Evolutionary conservation across 2,329 filamentous ascomycete genomes (phyloP).

Genomic region (Diaporthe vexans): DNA sequence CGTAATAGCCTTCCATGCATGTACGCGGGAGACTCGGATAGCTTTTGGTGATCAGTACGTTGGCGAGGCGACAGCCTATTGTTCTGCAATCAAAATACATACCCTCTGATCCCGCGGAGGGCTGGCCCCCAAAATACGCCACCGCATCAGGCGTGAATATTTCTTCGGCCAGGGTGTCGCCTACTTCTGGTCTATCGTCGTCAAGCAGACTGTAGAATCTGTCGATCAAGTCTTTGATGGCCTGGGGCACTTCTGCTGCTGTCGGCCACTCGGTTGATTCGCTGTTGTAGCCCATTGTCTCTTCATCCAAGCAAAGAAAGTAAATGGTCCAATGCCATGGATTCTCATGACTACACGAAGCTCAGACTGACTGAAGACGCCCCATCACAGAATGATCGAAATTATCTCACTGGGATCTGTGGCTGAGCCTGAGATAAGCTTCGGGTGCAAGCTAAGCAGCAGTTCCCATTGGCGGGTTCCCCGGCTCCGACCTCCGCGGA

Average conservation of each 20-base stretch:
- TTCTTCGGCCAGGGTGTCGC: background rate
- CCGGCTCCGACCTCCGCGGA: too few species aligned
- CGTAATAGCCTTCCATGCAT: background rate
- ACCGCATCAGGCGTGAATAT: background rate
- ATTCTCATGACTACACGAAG: too few species aligned
- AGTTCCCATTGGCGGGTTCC: too few species aligned
- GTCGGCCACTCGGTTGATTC: constrained; percentile 1
- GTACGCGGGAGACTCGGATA: background rate
- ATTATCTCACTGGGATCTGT: too few species aligned
- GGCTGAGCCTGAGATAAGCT: too few species aligned
- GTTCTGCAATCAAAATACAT: too few species aligned
- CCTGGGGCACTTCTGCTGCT: background rate
- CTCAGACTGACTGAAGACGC: too few species aligned
- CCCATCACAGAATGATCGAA: too few species aligned
- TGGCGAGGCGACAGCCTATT: too few species aligned
- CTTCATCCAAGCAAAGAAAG: too few species aligned
- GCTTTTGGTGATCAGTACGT: background rate
- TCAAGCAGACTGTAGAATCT: constrained; percentile 6
- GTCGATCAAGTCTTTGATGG: background rate
- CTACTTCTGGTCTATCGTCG: background rate
- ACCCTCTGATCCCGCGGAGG: background rate
- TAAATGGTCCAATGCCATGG: too few species aligned
- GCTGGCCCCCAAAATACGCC: constrained; percentile 13
- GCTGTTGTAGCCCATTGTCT: background rate
- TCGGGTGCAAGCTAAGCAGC: too few species aligned